A percentile compares a stretch with the other conserved stretches of the same genome.
Evolutionary conservation across 352 stramenopile species (phyloP).

Genomic region (Stramenopiles sp.): DNA sequence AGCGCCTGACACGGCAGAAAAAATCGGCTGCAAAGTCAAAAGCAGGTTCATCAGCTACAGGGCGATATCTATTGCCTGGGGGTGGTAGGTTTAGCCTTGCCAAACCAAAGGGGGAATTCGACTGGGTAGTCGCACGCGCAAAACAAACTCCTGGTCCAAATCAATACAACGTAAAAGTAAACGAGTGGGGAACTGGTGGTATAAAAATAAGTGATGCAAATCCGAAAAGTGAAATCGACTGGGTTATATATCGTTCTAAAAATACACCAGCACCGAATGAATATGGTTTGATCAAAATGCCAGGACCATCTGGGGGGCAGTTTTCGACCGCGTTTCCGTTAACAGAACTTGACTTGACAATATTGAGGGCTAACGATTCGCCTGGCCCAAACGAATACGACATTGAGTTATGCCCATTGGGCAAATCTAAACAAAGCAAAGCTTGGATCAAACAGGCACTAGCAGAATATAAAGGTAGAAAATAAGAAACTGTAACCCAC

Average conservation of each 20-base stretch:
- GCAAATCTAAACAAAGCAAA: background rate
- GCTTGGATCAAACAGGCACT: background rate
- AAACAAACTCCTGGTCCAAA: slow-evolving; percentile 2
- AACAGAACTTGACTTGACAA: slow-evolving; percentile 6
- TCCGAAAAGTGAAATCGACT: slow-evolving; percentile 8
- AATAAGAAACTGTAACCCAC: no score
- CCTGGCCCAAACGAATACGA: background rate
- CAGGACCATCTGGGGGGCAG: background rate
- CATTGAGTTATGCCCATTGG: background rate
- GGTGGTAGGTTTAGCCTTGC: slow-evolving; percentile 1
- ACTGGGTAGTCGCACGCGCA: background rate
- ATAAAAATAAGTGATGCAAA: slow-evolving; percentile 8
- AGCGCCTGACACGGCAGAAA: background rate
- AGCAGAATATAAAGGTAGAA: background rate
- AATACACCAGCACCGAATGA: background rate
- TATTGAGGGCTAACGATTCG: background rate
- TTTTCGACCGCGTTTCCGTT: background rate
- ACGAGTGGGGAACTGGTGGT: background rate
- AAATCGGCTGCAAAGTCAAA: background rate
- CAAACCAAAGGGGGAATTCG: background rate
- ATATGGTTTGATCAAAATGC: background rate
- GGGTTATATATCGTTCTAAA: background rate
- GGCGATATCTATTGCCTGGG: background rate
- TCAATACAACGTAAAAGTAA: background rate
- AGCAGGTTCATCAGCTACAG: background rate